Base-by-base conservation (phyloP, 2,329 filamentous ascomycete genomes). In the Penicillium sp. region DNA sequence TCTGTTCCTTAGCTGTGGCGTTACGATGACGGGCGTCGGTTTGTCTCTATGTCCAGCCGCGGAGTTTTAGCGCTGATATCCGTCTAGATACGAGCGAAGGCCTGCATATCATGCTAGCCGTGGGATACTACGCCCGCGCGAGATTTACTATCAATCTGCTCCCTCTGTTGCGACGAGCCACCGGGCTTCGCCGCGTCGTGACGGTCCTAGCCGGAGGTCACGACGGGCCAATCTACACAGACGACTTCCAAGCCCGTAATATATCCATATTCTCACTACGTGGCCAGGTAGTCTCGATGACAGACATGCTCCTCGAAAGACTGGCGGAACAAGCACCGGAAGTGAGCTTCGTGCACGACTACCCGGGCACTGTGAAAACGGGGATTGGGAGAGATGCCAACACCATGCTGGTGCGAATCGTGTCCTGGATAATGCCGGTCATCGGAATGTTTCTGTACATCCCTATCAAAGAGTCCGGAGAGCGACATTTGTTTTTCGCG, bases 111-210 rank as follows among this genome's bases (percentile, higher is more conserved):
- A 74, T 77, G 28, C 74, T 77, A 22, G 73, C 78, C 7, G 72
- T 86, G 14, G 72, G 74, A 18, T 81, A 79, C 67, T 85, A 86
- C 67, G 74, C 79, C 4, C 83, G 83, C 18, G 75, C 80, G 55
- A 80, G 81, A 35, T 81, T 85, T 60, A 74, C 80, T 11, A 51
- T 74, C 40, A 82, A 84, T 48, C 75, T 87, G 0, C 76, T 85
- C 8, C 83, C 84, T 0, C 73, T 79, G 0, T 72, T 87, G 2
- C 69, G 71, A 10, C 63, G 61, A n/a, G 75, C 81, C 0, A 59
- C 72, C 0, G 55, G 69, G 5, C 72, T 83, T 22, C 74, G 78
- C 0, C 79, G 82, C 8, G 79, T 84, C 8, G 74, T 85, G 22
- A 78, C 70, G n/a, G 75, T 85, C n/a, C 68, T 81, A 0, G 77